A percentile compares a stretch with the other conserved stretches of the same genome.
Evolutionary conservation across 768 basidiomycete species (phyloP).

Genomic region (Tulasnella sp.): DNA sequence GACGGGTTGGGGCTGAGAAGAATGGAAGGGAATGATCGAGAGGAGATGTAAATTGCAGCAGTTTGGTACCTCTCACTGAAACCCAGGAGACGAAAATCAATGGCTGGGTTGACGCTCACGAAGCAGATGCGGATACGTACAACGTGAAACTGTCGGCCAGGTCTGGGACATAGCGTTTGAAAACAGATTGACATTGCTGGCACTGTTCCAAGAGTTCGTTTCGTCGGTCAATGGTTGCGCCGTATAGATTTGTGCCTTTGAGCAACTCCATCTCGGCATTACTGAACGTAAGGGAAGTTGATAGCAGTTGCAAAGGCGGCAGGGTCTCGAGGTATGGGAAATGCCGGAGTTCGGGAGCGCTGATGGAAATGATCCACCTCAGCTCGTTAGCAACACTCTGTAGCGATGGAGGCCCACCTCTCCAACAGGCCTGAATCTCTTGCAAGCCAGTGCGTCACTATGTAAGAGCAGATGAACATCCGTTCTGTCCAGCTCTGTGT

Average conservation of each 20-base stretch:
- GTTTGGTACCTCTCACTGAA: conserved; percentile 67
- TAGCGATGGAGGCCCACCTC: neutral
- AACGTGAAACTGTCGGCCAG: conserved; percentile 62
- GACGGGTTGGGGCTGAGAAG: conserved; percentile 60
- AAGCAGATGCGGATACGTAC: conserved; percentile 43
- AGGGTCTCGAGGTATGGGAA: conserved; percentile 63
- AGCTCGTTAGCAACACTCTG: neutral
- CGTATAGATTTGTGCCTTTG: conserved; percentile 74
- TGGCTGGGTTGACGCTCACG: neutral
- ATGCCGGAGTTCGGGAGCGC: conserved; percentile 35
- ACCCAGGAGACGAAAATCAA: neutral
- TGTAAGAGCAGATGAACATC: conserved; percentile 65
- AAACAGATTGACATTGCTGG: conserved; percentile 48
- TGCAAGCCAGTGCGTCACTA: conserved; percentile 59
- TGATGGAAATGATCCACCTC: neutral
- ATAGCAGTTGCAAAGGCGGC: conserved; percentile 54
- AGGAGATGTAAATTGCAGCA: conserved; percentile 74
- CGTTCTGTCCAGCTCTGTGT: conserved; percentile 47
- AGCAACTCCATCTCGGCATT: conserved; percentile 59
- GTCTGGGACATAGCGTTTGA: conserved; percentile 40
- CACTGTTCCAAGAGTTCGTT: conserved; percentile 63
- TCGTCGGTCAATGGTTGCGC: conserved; percentile 67
- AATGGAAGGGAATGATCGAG: conserved; percentile 85
- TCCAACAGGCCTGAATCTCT: conserved; percentile 32
- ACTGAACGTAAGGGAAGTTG: conserved; percentile 73